Evolutionary conservation across 2,329 filamentous ascomycete genomes (phyloP), one percentile per base, ranked within the genome.

Genomic region (Ophiostoma australiae): DNA sequence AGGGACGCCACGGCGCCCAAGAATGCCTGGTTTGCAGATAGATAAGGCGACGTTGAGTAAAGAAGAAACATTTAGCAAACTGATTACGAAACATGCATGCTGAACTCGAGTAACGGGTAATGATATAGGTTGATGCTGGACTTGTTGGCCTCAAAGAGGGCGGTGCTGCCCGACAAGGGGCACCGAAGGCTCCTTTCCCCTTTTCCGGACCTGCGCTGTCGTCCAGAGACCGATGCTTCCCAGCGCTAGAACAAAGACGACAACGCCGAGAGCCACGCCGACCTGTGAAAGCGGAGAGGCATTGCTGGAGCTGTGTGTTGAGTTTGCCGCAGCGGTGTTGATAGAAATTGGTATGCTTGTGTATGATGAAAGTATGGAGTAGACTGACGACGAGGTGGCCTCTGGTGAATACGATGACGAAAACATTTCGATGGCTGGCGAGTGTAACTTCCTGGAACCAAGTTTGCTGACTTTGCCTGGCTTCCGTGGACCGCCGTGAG

Each of bases 161-260:
- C 58, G 23, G 15, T 39, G 35, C 20, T 66, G 63, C 2, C 63
- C n/a, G 35, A 66, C 13, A 7, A 66, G 63, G 4, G 63, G 35
- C 20, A 23, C 15, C 35, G 63, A 11, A 7, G 37, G 63, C 3
- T 41, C 33, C 35, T 39, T 39, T 15, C 11, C 20, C 20, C n/a
- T 66, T 20, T 23, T 27, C 35, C 11, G 63, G 37, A 52, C 68
- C 52, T 67, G 69, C 2, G 71, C 72, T 15, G 73, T 74, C 2
- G 72, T 69, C 70, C 72, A 73, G 35, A 75, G 72, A 4, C 74
- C 74, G 1, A 73, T 1, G 15, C 61, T 13, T 23, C 68, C 72
- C 1, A 75, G 67, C 1, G 69, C 6, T 10, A 74, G 27, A 7
- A 67, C 71, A 6, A 74, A 17, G n/a, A 72, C 17, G 17, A 73